Conservation (phyloP, 805 yeast genomes). For the Saccharomycopsis synnaedendra region DNA sequence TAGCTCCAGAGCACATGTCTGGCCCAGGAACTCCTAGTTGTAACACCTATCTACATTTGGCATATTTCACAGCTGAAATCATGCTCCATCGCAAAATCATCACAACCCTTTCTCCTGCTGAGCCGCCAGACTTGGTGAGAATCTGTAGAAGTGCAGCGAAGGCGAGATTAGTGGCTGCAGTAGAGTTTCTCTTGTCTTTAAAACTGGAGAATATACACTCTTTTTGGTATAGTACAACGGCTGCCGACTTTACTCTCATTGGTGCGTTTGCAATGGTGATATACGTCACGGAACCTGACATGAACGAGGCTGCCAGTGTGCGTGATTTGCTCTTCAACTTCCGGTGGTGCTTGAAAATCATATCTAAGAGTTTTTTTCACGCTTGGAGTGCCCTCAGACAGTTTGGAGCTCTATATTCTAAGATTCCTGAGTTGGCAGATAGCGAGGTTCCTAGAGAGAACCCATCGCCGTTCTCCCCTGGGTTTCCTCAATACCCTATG, state of each 20-base stretch:
- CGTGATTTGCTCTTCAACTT: slow-evolving; percentile 64
- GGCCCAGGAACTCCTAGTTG: slow-evolving; percentile 34
- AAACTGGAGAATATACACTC: slow-evolving; percentile 77
- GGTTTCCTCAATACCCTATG: too few species aligned
- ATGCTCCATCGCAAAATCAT: slow-evolving; percentile 74
- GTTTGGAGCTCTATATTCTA: slow-evolving; percentile 59
- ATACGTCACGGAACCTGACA: slow-evolving; percentile 46
- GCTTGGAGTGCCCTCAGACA: slow-evolving; percentile 63
- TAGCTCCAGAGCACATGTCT: not conserved
- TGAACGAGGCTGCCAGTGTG: slow-evolving; percentile 44
- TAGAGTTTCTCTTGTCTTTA: slow-evolving; percentile 65
- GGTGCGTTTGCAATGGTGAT: slow-evolving; percentile 83
- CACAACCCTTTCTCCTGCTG: slow-evolving; percentile 32
- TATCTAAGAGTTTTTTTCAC: slow-evolving; percentile 68
- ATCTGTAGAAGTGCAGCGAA: slow-evolving; percentile 83
- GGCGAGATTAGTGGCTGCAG: slow-evolving; percentile 70
- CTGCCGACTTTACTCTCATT: slow-evolving; percentile 67
- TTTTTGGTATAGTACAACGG: slow-evolving; percentile 81
- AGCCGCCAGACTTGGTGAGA: slow-evolving; percentile 41
- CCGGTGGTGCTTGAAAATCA: slow-evolving; percentile 62
- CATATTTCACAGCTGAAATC: slow-evolving; percentile 84
- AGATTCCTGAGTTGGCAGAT: slow-evolving; percentile 49
- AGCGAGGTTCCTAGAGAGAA: not conserved
- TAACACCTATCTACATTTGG: slow-evolving; percentile 68
- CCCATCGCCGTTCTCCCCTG: too few species aligned